Evolutionary conservation across 2,329 filamentous ascomycete species (phyloP).

Genomic region (Epichloe coenophiala): DNA sequence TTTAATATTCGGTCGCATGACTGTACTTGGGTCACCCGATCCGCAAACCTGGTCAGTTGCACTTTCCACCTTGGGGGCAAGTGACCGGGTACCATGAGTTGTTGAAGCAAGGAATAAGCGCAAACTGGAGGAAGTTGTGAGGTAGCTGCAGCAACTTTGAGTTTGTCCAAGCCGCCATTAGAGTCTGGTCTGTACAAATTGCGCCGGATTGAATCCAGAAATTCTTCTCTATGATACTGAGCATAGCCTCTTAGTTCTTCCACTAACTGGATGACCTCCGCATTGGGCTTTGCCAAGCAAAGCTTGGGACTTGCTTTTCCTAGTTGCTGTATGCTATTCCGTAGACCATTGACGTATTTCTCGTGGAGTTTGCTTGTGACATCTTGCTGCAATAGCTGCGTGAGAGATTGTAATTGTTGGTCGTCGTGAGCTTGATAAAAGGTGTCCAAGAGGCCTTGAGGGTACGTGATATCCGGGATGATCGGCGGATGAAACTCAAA

Average conservation of each 20-base stretch:
- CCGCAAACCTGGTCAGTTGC: conserved; percentile 11
- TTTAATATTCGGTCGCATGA: conserved; percentile 13
- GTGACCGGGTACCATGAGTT: neutral
- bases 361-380: neutral
- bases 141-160: neutral
- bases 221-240: neutral
- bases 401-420: neutral
- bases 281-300: neutral
- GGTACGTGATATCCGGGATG: neutral
- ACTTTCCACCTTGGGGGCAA: neutral
- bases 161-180: neutral
- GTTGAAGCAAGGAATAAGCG: conserved; percentile 13
- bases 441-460: neutral
- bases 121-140: neutral
- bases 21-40: neutral
- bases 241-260: neutral
- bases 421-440: neutral
- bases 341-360: neutral
- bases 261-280: neutral
- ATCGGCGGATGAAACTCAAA: neutral
- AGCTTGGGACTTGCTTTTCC: neutral
- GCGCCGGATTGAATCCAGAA: neutral
- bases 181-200: neutral
- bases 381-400: neutral
- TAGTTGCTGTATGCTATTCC: neutral